Base-by-base conservation (phyloP, 768 basidiomycete genomes). In the Filobasidium wieringae region DNA sequence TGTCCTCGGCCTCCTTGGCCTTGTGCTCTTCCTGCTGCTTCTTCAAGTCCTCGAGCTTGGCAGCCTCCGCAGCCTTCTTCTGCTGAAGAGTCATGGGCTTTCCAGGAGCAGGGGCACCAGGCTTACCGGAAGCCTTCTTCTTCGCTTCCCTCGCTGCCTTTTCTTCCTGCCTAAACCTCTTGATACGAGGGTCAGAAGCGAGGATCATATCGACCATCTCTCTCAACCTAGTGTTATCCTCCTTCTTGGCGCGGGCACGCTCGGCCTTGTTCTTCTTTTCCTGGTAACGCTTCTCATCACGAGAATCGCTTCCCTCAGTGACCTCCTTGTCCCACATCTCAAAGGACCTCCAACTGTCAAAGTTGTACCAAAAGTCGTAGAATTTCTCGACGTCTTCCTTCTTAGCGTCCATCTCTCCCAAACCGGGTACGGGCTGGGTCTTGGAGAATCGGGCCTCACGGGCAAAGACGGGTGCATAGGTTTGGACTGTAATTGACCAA, bases 311-410 rank as follows among this genome's bases (percentile, higher is more conserved):
- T 11, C 93, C 93, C 76, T 99, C 93, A 73, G 96, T 93, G 57
- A 89, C 86, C 74, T 99, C 93, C 79, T 99, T 97, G 78, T 99
- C 93, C 64, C 86, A 78, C 79, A 90, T 96, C 76, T 99, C 93
- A 72, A 96, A 99, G 73, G 85, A 88, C 67, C 93, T 79, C 93
- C 93, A 99, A 64, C 86, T 88, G 75, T 96, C 93, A 76, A 99
- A 93, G 80, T 92, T 93, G 80, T 99, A 97, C 90, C 91, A 99
- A 75, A 93, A 95, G 74, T 96, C 87, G 78, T 99, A 99, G 79
- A 99, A 96, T 6, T 76, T 79, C 72, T 93, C 88, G 54, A 96
- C 92, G 56, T 82, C 81, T 63, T 81, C 80, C 75, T 95, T 93
- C 57, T 83, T 72, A 22, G 84, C 81, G 43, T 86, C 80, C 59